Conservation (phyloP, 1,284 basidiomycete species). For the Trametes versicolor region DNA sequence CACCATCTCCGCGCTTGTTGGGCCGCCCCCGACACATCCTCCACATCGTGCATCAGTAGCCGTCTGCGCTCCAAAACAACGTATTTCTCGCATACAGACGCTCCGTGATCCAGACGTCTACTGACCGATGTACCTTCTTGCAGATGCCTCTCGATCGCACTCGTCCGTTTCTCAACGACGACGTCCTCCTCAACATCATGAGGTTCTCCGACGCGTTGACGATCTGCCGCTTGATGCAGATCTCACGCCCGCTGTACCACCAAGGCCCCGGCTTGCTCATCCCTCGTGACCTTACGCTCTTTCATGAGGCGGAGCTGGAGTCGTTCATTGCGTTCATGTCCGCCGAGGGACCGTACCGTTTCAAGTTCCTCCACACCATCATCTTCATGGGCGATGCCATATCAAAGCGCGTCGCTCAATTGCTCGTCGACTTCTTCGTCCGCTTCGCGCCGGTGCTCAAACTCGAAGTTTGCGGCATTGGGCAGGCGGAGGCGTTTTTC, state of each 20-base stretch:
- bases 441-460: not conserved
- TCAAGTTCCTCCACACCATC: not conserved
- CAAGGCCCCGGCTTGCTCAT: slow-evolving; percentile 1
- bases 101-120: no score
- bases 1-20: no score
- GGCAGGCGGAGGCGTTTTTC: not conserved
- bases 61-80: no score
- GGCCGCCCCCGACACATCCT: no score
- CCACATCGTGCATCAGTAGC: no score
- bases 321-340: slow-evolving; percentile 7
- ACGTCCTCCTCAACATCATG: slow-evolving; percentile 2
- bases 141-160: not conserved
- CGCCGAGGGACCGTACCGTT: not conserved
- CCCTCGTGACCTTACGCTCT: not conserved
- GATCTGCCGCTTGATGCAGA: slow-evolving; percentile 2
- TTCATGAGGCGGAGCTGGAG: not conserved
- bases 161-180: not conserved
- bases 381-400: not conserved
- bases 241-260: slow-evolving; percentile 6
- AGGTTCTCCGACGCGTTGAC: not conserved
- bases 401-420: not conserved
- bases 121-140: no score
- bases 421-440: not conserved
- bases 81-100: no score
- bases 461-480: not conserved